Conservation (phyloP, 129 eudicot genomes). For the Chrysanthemum lavandulifolium region DNA sequence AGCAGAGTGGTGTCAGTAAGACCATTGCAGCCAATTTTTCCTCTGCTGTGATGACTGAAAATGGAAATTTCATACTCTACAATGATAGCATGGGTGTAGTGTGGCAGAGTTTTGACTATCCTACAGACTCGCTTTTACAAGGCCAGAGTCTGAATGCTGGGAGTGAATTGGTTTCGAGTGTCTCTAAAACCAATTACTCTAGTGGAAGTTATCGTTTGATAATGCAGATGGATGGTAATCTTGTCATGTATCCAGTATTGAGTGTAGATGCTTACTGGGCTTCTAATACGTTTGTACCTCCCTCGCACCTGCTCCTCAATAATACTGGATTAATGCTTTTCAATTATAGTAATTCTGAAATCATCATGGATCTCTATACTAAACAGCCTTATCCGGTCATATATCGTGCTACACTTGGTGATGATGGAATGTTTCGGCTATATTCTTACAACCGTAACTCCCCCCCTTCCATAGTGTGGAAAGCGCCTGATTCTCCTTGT, state of each 20-base stretch:
- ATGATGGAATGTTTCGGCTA: conserved; percentile 33
- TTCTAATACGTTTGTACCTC: background rate
- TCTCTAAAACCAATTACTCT: conserved; percentile 26
- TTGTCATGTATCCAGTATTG: conserved; percentile 36
- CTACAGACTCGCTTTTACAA: conserved; percentile 40
- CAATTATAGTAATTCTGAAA: background rate
- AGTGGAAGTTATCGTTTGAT: conserved; percentile 30
- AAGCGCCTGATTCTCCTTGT: conserved; percentile 4
- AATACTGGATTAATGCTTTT: conserved; percentile 8
- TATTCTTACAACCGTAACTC: conserved; percentile 15
- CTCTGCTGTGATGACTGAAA: conserved; percentile 23
- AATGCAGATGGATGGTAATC: conserved; percentile 43
- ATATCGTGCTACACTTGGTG: conserved; percentile 26
- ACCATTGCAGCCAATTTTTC: conserved; percentile 17
- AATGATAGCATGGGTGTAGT: background rate
- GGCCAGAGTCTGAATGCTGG: conserved; percentile 39
- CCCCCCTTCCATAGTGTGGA: background rate
- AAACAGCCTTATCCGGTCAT: background rate
- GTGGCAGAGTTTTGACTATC: conserved; percentile 46
- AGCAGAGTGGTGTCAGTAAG: background rate
- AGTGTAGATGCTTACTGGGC: conserved; percentile 5
- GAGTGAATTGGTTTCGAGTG: conserved; percentile 33
- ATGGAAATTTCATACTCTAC: conserved; percentile 37
- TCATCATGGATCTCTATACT: background rate
- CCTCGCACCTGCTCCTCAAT: conserved; percentile 15